Base-by-base conservation (phyloP, 768 basidiomycete species). In the Boletus vermiculosoides region DNA sequence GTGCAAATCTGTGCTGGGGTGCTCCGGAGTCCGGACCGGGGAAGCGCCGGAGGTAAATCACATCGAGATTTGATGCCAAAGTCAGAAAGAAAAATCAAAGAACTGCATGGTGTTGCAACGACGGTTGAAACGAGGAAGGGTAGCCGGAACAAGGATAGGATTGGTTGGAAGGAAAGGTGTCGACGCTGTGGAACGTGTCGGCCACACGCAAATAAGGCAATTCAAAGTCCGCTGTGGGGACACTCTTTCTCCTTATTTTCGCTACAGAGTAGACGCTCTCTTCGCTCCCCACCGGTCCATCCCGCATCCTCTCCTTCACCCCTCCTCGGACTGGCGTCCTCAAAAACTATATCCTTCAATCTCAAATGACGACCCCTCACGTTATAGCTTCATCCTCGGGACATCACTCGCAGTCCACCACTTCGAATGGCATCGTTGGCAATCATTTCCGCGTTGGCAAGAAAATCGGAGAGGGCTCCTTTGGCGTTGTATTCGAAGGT, bases 401-500 rank as follows among this genome's bases (percentile, higher is more conserved):
- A 22, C 87, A 88, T 73, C 85, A 83, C 50, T 80, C 84, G 18
- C 83, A 84, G 67, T 80, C 84, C 46, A 76, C 83, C 47, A 78
- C 82, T 30, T 80, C 76, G 40, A 88, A 85, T 73, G 84, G 88
- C 65, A 83, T 92, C 71, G 87, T 92, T 56, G 90, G 90, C 42
- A 85, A 79, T 66, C 84, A 90, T 71, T 92, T 84, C 70, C 83
- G 90, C 61, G 94, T 98, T 50, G 96, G 96, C 50, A 94, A 96
- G 83, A 98, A 98, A 85, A 96, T 98, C 72, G 96, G 96, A 47
- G 96, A 99, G 76, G 96, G 96, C 50, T 92, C 89, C n/a, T 99
- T 99, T 71, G 96, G 96, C 67, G 96, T 98, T 63, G 89, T 98
- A 60, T 93, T 97, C 75, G 88, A 98, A 83, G 88, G 97, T 94